Evolutionary conservation across 164 flowering plant genomes (phyloP).

Genomic region (Nymphaea colorata): DNA sequence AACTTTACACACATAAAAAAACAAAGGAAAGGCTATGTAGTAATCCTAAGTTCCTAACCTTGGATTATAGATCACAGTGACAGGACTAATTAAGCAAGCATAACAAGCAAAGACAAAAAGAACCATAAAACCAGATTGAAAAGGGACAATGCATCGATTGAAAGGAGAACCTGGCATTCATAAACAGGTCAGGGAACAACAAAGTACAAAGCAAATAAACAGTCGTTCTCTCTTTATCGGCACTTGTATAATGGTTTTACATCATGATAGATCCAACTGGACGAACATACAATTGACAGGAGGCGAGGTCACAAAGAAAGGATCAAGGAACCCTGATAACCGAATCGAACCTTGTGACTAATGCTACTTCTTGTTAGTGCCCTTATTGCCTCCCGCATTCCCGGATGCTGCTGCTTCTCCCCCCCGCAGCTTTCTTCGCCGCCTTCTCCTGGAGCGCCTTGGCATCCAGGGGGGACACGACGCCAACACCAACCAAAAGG

Average conservation of each 20-base stretch:
- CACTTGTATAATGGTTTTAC: neutral
- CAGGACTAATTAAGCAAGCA: slow-evolving; percentile 36
- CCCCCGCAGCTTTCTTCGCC: slow-evolving; percentile 53
- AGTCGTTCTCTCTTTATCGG: neutral
- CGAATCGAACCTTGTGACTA: neutral
- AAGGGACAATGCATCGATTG: neutral
- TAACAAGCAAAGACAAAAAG: no score
- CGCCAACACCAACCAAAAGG: neutral
- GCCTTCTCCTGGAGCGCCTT: slow-evolving; percentile 79
- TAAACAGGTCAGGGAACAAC: neutral
- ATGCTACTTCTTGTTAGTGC: slow-evolving; percentile 27
- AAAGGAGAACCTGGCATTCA: neutral
- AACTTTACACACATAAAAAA: neutral
- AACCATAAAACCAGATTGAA: no score
- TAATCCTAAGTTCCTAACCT: slow-evolving; percentile 29
- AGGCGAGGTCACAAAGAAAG: slow-evolving; percentile 2
- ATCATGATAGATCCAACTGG: neutral
- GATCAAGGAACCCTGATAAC: neutral
- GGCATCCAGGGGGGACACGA: slow-evolving; percentile 37
- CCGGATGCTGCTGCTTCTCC: slow-evolving; percentile 16
- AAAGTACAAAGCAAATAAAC: neutral
- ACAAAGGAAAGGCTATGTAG: no score
- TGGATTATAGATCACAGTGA: slow-evolving; percentile 87
- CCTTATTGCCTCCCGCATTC: slow-evolving; percentile 26
- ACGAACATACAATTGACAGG: slow-evolving; percentile 2